Evolutionary conservation across 192 early-diverging fungal genomes (phyloP).

Genomic region (Spizellomyces punctatus): DNA sequence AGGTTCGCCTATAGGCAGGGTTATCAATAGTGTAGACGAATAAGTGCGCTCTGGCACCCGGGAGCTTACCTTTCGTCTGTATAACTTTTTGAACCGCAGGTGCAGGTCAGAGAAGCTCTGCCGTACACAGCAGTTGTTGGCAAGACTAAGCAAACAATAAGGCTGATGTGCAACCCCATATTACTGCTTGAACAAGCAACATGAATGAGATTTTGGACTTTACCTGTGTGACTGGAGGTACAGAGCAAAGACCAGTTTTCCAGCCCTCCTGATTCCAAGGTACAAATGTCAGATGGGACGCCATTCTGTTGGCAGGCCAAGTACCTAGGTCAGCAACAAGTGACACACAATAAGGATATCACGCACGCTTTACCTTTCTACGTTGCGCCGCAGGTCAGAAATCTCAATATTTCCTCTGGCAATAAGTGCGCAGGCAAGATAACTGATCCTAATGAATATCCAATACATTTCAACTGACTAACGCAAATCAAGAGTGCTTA

Average conservation of each 20-base stretch:
- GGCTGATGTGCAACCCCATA: slow-evolving; percentile 17
- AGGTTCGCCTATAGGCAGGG: slow-evolving; percentile 48
- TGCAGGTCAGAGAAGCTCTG: slow-evolving; percentile 34
- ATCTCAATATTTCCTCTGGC: slow-evolving; percentile 52
- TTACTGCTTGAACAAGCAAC: neutral
- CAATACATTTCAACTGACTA: neutral
- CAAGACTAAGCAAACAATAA: slow-evolving; percentile 44
- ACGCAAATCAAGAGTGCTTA: slow-evolving; percentile 17
- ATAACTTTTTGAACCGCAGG: slow-evolving; percentile 52
- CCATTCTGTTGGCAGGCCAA: slow-evolving; percentile 33
- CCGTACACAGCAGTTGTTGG: slow-evolving; percentile 55
- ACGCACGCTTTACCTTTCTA: slow-evolving; percentile 37
- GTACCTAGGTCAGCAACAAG: too few species aligned
- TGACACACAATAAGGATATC: too few species aligned
- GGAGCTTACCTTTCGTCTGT: slow-evolving; percentile 48
- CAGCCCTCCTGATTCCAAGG: slow-evolving; percentile 61
- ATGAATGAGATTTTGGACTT: slow-evolving; percentile 1
- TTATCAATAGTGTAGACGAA: neutral
- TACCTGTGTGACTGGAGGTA: slow-evolving; percentile 56
- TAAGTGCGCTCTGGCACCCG: neutral
- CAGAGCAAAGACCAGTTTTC: slow-evolving; percentile 61
- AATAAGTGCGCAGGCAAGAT: slow-evolving; percentile 56
- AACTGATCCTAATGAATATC: slow-evolving; percentile 22
- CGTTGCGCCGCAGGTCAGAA: slow-evolving; percentile 59
- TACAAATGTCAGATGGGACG: slow-evolving; percentile 43